These are phyloP conservation scores for Podila horticola DNA, from an alignment of 192 early-diverging fungal species.

Conservation along the genomic window DNA sequence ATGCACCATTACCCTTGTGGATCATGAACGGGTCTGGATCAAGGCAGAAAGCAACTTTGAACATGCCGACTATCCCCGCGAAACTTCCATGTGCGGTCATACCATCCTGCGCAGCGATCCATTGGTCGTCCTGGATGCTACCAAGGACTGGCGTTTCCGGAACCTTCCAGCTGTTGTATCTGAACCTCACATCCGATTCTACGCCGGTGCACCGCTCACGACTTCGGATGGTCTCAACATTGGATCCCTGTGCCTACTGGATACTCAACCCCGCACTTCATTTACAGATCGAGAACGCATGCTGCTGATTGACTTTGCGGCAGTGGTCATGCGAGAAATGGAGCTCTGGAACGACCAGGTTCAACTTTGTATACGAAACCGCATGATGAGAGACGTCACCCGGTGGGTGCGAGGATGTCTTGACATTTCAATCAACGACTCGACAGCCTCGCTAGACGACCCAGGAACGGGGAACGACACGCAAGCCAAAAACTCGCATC, in stretches of 20 bases:
- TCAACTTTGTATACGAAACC: constrained; percentile 53
- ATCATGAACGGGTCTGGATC: constrained; percentile 14
- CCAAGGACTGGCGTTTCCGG: constrained; percentile 60
- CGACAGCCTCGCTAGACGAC: neutral
- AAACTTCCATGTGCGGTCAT: constrained; percentile 39
- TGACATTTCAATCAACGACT: constrained; percentile 9
- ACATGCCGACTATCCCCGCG: constrained; percentile 18
- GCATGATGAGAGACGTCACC: constrained; percentile 52
- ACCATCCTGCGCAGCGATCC: constrained; percentile 51
- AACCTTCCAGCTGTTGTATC: constrained; percentile 53
- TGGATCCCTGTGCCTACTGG: constrained; percentile 60
- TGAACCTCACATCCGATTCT: constrained; percentile 56
- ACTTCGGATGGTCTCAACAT: constrained; percentile 53
- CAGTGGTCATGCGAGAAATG: constrained; percentile 56
- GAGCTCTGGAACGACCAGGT: constrained; percentile 58
- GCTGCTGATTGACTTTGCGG: constrained; percentile 53
- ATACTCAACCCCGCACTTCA: constrained; percentile 41
- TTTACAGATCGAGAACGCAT: constrained; percentile 47
- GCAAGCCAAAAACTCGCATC: neutral
- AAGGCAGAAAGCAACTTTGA: constrained; percentile 19
- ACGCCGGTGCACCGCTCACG: constrained; percentile 54
- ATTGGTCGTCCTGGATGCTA: constrained; percentile 41
- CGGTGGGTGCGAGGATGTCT: constrained; percentile 41
- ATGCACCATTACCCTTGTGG: constrained; percentile 42
- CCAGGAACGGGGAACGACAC: neutral